phyloP scores from a whole-genome alignment of 495 filamentous ascomycete species.

The Staphylotrichum longicolle region DNA sequence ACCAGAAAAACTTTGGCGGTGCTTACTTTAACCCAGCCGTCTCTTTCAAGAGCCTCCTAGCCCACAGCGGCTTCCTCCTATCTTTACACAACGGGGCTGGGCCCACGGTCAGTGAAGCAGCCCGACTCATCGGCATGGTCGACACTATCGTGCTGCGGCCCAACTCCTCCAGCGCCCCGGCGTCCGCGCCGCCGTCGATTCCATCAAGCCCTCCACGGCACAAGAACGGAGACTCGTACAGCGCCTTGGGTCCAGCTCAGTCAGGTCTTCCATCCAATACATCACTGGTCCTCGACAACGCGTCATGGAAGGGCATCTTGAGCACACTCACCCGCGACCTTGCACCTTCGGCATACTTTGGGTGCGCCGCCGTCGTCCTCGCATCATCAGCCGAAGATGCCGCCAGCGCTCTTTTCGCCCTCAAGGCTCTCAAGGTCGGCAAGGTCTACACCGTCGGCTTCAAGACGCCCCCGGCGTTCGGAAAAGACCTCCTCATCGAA shows the following conservation, averaged over 20 bases:
- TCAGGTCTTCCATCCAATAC: constrained; percentile 40
- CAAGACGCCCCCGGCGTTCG: constrained; percentile 61
- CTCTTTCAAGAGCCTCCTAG: constrained; percentile 41
- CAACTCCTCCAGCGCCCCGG: constrained; percentile 32
- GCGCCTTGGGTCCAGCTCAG: constrained; percentile 18
- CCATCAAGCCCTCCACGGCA: constrained; percentile 42
- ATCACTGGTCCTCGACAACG: constrained; percentile 70
- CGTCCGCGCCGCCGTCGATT: constrained; percentile 39
- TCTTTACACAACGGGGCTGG: constrained; percentile 53
- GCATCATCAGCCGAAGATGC: constrained; percentile 67
- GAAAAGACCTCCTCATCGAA: constrained; percentile 57
- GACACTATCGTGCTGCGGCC: constrained; percentile 71
- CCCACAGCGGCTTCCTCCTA: constrained; percentile 42
- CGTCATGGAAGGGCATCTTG: constrained; percentile 79
- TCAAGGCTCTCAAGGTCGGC: constrained; percentile 70
- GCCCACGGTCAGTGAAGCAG: constrained; percentile 66
- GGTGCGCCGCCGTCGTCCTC: constrained; percentile 69
- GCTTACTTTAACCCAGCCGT: constrained; percentile 74
- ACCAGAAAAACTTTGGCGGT: constrained; percentile 71
- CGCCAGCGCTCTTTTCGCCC: constrained; percentile 69
- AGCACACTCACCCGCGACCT: constrained; percentile 76
- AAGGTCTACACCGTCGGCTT: constrained; percentile 84
- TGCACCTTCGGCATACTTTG: constrained; percentile 74
- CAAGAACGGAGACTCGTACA: constrained; percentile 30
- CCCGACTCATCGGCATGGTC: constrained; percentile 69